These are phyloP conservation scores for Cyclaneusma minus DNA, from an alignment of 2,329 filamentous ascomycete genomes.

Conservation along the genomic window DNA sequence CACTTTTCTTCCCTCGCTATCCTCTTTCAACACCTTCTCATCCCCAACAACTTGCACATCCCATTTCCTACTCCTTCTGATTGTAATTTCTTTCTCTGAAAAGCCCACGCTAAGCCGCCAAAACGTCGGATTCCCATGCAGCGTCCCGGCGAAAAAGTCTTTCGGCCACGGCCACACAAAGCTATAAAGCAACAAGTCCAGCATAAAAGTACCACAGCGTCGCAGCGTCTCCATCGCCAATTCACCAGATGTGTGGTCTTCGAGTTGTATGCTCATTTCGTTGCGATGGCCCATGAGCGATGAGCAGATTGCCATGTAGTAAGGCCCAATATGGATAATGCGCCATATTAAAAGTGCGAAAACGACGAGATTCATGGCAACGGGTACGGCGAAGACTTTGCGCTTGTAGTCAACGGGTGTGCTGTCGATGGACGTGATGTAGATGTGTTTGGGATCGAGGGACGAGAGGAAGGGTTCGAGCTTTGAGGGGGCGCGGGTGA, in stretches of 20 bases:
- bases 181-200: conserved; percentile 57
- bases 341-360: conserved; percentile 50
- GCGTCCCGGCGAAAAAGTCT: conserved; percentile 50
- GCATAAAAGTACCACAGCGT: conserved; percentile 49
- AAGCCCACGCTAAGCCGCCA: conserved; percentile 72
- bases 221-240: conserved; percentile 30
- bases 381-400: conserved; percentile 68
- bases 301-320: conserved; percentile 37
- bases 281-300: conserved; percentile 25
- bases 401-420: conserved; percentile 58
- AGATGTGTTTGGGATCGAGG: conserved; percentile 56
- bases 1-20: conserved; percentile 35
- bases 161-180: conserved; percentile 61
- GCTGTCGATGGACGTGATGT: conserved; percentile 71
- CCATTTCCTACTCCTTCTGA: conserved; percentile 65
- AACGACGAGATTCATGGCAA: conserved; percentile 60
- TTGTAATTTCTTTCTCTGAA: conserved; percentile 62
- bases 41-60: conserved; percentile 39
- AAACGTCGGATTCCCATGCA: conserved; percentile 42
- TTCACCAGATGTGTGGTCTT: conserved; percentile 36
- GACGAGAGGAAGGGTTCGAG: conserved; percentile 50
- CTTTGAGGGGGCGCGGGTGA: conserved; percentile 45
- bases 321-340: conserved; percentile 50
- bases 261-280: conserved; percentile 47
- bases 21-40: conserved; percentile 19